A percentile compares a stretch with the other conserved stretches of the same genome.
phyloP scores from a whole-genome alignment of 176 grass and related monocot species.

The Carex littledalei region DNA sequence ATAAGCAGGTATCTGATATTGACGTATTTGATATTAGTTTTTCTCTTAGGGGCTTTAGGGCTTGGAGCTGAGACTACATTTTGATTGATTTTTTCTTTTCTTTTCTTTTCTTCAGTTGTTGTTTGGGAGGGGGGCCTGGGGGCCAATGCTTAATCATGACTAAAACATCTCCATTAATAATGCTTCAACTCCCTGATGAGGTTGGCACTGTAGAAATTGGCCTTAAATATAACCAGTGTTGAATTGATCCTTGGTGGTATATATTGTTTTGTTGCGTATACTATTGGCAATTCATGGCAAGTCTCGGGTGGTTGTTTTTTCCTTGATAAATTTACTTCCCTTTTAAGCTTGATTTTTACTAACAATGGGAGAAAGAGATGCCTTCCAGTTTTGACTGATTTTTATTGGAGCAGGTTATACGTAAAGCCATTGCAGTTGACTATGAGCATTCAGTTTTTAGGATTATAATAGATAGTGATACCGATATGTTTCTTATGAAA shows the following conservation, averaged over 20 bases:
- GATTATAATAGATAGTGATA: background rate
- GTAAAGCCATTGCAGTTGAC: background rate
- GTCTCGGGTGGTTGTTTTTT: background rate
- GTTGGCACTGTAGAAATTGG: background rate
- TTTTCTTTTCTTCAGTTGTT: background rate
- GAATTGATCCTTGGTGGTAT: background rate
- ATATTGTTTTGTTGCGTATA: background rate
- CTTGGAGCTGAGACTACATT: background rate
- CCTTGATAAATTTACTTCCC: background rate
- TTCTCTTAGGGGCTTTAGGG: background rate
- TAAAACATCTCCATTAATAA: background rate
- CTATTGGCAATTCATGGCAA: background rate
- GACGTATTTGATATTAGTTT: background rate
- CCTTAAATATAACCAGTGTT: background rate
- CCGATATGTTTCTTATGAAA: background rate
- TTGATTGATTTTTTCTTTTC: background rate
- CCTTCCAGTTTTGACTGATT: background rate
- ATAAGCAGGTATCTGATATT: background rate
- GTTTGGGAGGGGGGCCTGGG: background rate
- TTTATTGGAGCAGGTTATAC: background rate
- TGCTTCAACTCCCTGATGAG: background rate
- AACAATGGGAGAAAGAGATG: background rate
- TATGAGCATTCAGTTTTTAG: background rate
- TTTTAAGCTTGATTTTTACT: background rate
- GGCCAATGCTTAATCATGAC: background rate